These are phyloP conservation scores for Trichosanthes cucumerina DNA, from an alignment of 306 rosid species.

Conservation along the genomic window DNA sequence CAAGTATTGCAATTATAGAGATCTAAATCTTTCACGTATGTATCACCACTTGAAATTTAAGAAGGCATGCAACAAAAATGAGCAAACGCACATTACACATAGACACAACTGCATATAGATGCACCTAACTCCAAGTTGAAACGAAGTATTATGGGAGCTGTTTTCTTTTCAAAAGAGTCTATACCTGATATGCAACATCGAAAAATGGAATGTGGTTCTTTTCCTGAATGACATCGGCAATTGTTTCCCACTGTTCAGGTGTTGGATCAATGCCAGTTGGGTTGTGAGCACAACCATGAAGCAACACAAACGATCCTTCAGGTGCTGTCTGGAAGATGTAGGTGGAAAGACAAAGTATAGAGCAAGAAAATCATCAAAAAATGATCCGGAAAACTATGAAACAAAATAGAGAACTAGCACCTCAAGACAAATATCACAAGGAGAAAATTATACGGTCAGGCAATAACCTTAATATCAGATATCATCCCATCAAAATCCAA, in stretches of 20 bases:
- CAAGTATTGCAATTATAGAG: background rate
- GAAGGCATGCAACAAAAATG: background rate
- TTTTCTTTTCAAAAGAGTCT: conserved; percentile 6
- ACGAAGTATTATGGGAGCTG: background rate
- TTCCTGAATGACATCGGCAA: conserved; percentile 77
- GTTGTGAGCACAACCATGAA: conserved; percentile 99
- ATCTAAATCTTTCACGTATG: background rate
- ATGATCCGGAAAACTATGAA: background rate
- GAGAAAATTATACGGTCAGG: background rate
- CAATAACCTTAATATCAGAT: conserved; percentile 66
- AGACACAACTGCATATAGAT: background rate
- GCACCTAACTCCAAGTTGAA: background rate
- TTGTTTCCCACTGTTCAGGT: conserved; percentile 83
- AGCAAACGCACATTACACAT: background rate
- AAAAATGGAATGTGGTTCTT: conserved; percentile 88
- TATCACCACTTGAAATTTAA: background rate
- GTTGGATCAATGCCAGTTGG: conserved; percentile 99
- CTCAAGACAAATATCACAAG: background rate
- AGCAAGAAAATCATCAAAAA: conserved; percentile 2
- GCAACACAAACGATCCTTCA: conserved; percentile 84
- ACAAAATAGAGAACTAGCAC: background rate
- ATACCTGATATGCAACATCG: conserved; percentile 97
- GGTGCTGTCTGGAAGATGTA: conserved; percentile 57
- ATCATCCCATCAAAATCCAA: conserved; percentile 98
- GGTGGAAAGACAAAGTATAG: background rate